These are phyloP conservation scores for Syzygium aqueum DNA, from an alignment of 345 rosid species.

Conservation along the genomic window DNA sequence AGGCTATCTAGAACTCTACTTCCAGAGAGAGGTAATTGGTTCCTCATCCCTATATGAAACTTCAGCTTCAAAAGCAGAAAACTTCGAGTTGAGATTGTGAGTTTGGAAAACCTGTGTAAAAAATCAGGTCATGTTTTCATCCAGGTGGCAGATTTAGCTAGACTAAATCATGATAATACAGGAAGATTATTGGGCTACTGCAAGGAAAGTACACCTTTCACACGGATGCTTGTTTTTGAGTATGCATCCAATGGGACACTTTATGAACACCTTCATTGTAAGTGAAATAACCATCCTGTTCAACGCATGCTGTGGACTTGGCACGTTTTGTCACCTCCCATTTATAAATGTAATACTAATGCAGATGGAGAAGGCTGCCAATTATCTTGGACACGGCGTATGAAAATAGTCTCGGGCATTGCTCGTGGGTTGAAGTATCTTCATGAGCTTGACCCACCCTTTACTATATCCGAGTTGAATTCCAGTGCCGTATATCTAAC, in stretches of 20 bases:
- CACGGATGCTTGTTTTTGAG: slow-evolving; percentile 91
- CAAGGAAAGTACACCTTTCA: slow-evolving; percentile 69
- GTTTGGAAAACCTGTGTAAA: not conserved
- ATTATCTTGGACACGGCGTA: slow-evolving; percentile 81
- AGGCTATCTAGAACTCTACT: slow-evolving; percentile 88
- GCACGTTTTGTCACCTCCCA: not conserved
- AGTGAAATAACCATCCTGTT: slow-evolving; percentile 12
- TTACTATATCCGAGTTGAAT: slow-evolving; percentile 83
- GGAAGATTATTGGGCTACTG: slow-evolving; percentile 90
- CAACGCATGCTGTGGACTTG: not conserved
- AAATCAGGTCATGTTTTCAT: slow-evolving; percentile 1
- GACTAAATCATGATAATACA: slow-evolving; percentile 66
- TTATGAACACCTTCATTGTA: slow-evolving; percentile 94
- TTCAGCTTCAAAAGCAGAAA: not conserved
- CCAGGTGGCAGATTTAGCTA: slow-evolving; percentile 97
- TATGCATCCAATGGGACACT: slow-evolving; percentile 96
- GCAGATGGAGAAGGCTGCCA: slow-evolving; percentile 91
- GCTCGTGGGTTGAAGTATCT: slow-evolving; percentile 88
- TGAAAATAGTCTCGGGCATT: slow-evolving; percentile 80
- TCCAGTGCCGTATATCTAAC: slow-evolving; percentile 91
- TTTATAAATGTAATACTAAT: slow-evolving; percentile 6
- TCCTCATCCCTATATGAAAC: not conserved
- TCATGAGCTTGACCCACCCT: slow-evolving; percentile 88
- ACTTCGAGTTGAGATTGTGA: slow-evolving; percentile 3
- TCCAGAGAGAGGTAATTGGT: slow-evolving; percentile 74